Conservation (phyloP, 169 alveolate genomes). For the Perkinsus olseni region DNA sequence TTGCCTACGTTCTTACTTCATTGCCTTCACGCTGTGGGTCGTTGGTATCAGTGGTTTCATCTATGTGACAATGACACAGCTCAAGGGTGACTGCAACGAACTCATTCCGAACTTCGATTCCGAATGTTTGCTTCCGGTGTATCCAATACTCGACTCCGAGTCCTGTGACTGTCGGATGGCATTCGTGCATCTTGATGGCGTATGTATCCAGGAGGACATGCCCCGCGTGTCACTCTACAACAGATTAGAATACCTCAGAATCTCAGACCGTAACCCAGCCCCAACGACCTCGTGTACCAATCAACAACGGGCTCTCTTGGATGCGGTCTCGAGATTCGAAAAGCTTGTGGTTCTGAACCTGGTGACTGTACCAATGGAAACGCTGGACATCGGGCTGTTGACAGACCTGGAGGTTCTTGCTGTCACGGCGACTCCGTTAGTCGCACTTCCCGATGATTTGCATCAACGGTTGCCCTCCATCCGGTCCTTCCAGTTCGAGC, state of each 20-base stretch:
- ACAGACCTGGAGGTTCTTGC: background rate
- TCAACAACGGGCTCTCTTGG: background rate
- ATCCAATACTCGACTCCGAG: background rate
- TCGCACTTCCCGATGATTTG: background rate
- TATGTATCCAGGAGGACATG: background rate
- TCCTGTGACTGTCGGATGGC: background rate
- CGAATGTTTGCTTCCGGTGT: background rate
- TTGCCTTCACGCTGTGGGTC: background rate
- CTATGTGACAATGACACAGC: background rate
- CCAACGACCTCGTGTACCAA: background rate
- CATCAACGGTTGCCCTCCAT: background rate
- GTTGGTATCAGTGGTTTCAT: background rate
- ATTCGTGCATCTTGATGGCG: background rate
- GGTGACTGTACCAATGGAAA: background rate
- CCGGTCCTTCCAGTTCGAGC: background rate
- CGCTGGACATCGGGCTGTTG: background rate
- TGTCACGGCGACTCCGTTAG: background rate
- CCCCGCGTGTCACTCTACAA: background rate
- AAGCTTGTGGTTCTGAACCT: background rate
- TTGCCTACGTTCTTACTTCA: background rate
- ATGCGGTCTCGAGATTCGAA: background rate
- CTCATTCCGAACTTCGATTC: background rate
- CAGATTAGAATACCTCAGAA: background rate
- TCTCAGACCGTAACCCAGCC: background rate
- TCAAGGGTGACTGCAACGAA: background rate